A percentile compares a stretch with the other conserved stretches of the same genome.
Conservation (phyloP, 306 rosid species). For the Pachyrhizus erosus region DNA sequence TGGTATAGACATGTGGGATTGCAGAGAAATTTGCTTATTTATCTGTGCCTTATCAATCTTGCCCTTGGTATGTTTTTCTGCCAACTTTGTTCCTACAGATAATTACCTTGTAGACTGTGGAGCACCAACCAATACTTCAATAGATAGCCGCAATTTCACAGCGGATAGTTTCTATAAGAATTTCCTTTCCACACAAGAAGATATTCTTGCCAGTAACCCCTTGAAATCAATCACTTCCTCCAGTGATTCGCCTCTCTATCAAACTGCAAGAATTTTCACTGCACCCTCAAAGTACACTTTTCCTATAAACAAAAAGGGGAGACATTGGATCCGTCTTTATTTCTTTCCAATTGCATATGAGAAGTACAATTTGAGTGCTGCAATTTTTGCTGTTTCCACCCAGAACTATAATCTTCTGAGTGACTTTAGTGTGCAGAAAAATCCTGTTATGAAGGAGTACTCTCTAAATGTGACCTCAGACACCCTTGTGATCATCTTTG, state of each 20-base stretch:
- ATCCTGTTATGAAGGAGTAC: conserved; percentile 64
- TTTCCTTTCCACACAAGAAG: conserved; percentile 67
- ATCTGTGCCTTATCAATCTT: conserved; percentile 56
- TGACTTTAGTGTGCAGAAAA: conserved; percentile 56
- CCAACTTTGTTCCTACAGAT: conserved; percentile 63
- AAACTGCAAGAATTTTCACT: conserved; percentile 78
- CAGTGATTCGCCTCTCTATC: conserved; percentile 59
- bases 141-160: conserved; percentile 63
- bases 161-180: conserved; percentile 67
- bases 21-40: conserved; percentile 44
- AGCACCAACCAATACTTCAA: conserved; percentile 60
- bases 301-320: conserved; percentile 59
- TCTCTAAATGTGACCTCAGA: conserved; percentile 63
- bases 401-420: conserved; percentile 59
- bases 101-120: conserved; percentile 93
- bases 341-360: conserved; percentile 68
- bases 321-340: conserved; percentile 96
- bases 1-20: conserved; percentile 49
- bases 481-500: conserved; percentile 66
- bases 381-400: conserved; percentile 71
- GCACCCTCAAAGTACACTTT: conserved; percentile 72
- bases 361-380: conserved; percentile 57
- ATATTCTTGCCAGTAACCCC: conserved; percentile 61
- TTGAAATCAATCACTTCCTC: conserved; percentile 51
- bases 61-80: conserved; percentile 56